phyloP scores from a whole-genome alignment of 2,329 filamentous ascomycete species.

The Paecilomyces variotii region DNA sequence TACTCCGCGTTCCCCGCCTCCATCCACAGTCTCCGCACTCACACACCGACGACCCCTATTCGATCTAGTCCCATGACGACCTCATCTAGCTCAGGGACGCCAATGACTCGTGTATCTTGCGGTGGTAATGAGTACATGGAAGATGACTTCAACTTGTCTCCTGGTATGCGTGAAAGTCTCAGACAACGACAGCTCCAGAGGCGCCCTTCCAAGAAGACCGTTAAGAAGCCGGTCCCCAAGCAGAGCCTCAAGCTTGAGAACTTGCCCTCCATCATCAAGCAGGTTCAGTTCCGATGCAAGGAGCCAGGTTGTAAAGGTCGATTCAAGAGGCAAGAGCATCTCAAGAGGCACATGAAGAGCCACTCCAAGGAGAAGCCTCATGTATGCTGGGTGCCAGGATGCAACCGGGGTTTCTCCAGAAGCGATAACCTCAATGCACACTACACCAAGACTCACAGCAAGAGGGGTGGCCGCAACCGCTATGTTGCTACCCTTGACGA shows the following conservation, averaged over 20 bases:
- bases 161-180: constrained; percentile 23
- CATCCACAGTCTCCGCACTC: constrained; percentile 24
- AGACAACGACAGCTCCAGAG: constrained; percentile 19
- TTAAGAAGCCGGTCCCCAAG: constrained; percentile 23
- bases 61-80: constrained; percentile 28
- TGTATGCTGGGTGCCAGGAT: constrained; percentile 38
- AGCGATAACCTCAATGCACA: constrained; percentile 41
- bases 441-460: constrained; percentile 40
- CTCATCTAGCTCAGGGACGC: constrained; percentile 26
- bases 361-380: constrained; percentile 39
- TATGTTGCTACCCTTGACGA: constrained; percentile 40
- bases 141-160: constrained; percentile 27
- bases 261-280: constrained; percentile 30
- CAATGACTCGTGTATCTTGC: constrained; percentile 27
- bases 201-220: constrained; percentile 23
- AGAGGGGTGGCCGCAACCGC: constrained; percentile 37
- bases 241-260: constrained; percentile 29
- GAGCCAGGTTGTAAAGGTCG: constrained; percentile 36
- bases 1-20: constrained; percentile 30
- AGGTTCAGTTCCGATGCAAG: constrained; percentile 36
- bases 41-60: constrained; percentile 29
- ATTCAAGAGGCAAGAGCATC: constrained; percentile 43
- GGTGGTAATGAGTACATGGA: constrained; percentile 23
- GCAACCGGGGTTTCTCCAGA: constrained; percentile 34
- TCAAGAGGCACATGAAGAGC: constrained; percentile 42